Evolutionary conservation across 2,329 filamentous ascomycete genomes (phyloP).

Genomic region (Epichloe festucae): DNA sequence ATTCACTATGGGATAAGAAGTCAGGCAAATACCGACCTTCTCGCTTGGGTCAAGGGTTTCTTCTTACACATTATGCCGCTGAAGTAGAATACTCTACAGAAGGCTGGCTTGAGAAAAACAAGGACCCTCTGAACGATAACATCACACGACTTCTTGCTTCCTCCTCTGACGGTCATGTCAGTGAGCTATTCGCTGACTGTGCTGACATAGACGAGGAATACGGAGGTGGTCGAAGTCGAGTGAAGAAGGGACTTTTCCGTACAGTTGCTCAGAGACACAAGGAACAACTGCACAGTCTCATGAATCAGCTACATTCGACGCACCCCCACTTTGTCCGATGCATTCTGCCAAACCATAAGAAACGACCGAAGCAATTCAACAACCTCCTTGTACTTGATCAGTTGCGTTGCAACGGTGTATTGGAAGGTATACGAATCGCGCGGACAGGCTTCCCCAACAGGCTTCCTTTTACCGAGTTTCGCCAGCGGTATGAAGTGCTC

Average conservation of each 20-base stretch:
- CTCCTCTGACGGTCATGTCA: conserved; percentile 73
- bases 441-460: conserved; percentile 94
- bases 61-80: conserved; percentile 92
- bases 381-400: conserved; percentile 91
- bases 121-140: conserved; percentile 95
- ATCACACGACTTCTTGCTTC: conserved; percentile 75
- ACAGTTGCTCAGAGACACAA: conserved; percentile 96
- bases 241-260: conserved; percentile 94
- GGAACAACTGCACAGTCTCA: conserved; percentile 91
- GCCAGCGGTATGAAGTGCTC: conserved; percentile 89
- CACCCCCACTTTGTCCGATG: conserved; percentile 98
- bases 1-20: conserved; percentile 92
- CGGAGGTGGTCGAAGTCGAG: conserved; percentile 58
- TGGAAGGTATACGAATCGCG: conserved; percentile 97
- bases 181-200: conserved; percentile 77
- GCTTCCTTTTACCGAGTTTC: conserved; percentile 83
- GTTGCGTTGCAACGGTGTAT: conserved; percentile 93
- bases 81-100: conserved; percentile 95
- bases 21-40: conserved; percentile 85
- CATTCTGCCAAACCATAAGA: conserved; percentile 96
- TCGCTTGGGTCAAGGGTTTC: conserved; percentile 79
- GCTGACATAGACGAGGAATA: conserved; percentile 65
- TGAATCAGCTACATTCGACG: conserved; percentile 87
- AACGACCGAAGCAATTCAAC: conserved; percentile 84
- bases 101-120: conserved; percentile 97